Percentiles rank a stretch among this genome's conserved stretches.
Conservation (phyloP, 192 early-diverging fungal genomes). For the Oehlia diaphana region DNA sequence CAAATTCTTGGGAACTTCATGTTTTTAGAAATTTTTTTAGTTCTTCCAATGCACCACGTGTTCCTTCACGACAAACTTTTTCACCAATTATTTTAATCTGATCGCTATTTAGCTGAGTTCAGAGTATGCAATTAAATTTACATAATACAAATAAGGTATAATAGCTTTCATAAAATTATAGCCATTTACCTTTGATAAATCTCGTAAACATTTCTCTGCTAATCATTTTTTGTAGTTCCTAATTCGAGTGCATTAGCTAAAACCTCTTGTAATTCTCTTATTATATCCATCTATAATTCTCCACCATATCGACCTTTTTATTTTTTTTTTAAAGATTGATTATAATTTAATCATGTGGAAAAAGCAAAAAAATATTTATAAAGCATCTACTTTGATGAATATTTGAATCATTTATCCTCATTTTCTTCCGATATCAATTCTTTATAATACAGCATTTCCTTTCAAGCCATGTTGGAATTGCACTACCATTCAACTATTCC, state of each 20-base stretch:
- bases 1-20: background rate
- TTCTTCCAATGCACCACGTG: background rate
- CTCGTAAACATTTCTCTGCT: slow-evolving; percentile 18
- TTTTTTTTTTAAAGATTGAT: too few species aligned
- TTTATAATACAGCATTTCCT: too few species aligned
- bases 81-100: slow-evolving; percentile 16
- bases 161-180: background rate
- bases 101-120: slow-evolving; percentile 6
- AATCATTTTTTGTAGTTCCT: background rate
- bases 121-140: background rate
- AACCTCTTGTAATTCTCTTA: slow-evolving; percentile 3
- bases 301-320: slow-evolving; percentile 8
- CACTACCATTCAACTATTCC: too few species aligned
- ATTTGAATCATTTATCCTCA: too few species aligned
- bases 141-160: background rate
- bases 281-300: slow-evolving; percentile 23
- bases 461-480: too few species aligned
- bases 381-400: too few species aligned
- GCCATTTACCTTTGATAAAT: slow-evolving; percentile 17
- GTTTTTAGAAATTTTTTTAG: slow-evolving; percentile 9
- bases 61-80: background rate
- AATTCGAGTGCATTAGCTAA: background rate
- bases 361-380: too few species aligned
- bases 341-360: too few species aligned
- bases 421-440: too few species aligned